phyloP scores from a whole-genome alignment of 2,329 filamentous ascomycete species.

The Monilinia fructigena region DNA sequence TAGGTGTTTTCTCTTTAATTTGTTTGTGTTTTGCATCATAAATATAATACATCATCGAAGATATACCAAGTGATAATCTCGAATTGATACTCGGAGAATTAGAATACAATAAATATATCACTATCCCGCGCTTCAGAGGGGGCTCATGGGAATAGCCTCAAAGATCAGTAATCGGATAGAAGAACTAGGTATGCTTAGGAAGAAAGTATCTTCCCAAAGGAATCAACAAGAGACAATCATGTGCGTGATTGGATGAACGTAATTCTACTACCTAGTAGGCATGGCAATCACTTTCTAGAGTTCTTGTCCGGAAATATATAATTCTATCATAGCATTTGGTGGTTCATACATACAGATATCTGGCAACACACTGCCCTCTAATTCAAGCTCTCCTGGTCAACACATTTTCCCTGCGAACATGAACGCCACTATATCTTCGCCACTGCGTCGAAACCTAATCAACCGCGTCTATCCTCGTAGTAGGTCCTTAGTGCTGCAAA shows the following conservation, averaged over 20 bases:
- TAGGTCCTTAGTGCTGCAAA: not conserved
- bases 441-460: not conserved
- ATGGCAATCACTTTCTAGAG: not conserved
- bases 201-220: too few species aligned
- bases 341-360: not conserved
- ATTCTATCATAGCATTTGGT: not conserved
- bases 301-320: not conserved
- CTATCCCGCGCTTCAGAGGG: not conserved
- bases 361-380: not conserved
- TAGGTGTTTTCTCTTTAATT: too few species aligned
- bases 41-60: too few species aligned
- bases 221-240: too few species aligned
- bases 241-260: too few species aligned
- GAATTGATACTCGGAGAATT: not conserved
- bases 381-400: not conserved
- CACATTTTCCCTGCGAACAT: not conserved
- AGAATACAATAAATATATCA: not conserved
- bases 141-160: too few species aligned
- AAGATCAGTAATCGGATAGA: too few species aligned
- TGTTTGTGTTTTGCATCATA: too few species aligned
- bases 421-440: not conserved
- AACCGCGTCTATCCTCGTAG: not conserved
- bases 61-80: too few species aligned
- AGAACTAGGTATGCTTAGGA: too few species aligned
- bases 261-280: not conserved